Conservation (phyloP, 257 asterid genomes). For the Euphrasia confusa region DNA sequence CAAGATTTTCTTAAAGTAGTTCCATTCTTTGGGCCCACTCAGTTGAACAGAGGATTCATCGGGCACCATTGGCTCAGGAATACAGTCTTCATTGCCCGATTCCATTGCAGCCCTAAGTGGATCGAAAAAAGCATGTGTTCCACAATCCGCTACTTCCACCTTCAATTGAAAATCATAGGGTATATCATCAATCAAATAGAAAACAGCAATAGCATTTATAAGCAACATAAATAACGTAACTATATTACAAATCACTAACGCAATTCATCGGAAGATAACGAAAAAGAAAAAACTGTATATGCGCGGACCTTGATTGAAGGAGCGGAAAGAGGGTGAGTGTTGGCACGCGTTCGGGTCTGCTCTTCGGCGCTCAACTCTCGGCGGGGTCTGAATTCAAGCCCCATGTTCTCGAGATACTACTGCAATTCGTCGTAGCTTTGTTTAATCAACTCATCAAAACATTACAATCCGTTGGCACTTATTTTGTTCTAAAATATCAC, state of each 20-base stretch:
- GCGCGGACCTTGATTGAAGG: conserved; percentile 40
- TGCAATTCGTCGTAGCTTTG: too few relatives aligned
- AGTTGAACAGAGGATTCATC: conserved; percentile 26
- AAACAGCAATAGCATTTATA: too few relatives aligned
- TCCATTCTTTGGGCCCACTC: conserved; percentile 59
- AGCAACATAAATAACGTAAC: too few relatives aligned
- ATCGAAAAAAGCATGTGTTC: conserved; percentile 41
- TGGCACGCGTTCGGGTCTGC: conserved; percentile 36
- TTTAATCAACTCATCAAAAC: too few relatives aligned
- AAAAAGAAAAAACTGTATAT: conserved; percentile 1
- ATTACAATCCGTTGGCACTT: too few relatives aligned
- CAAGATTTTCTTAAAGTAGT: conserved; percentile 55
- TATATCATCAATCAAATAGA: conserved; percentile 17
- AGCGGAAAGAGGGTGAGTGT: conserved; percentile 56
- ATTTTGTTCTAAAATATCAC: too few relatives aligned
- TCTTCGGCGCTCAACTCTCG: conserved; percentile 47
- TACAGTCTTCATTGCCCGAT: conserved; percentile 11
- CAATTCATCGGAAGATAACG: neutral
- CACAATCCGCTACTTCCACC: conserved; percentile 39
- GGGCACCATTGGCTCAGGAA: conserved; percentile 22
- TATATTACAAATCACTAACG: too few relatives aligned
- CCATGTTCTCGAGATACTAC: conserved; percentile 33
- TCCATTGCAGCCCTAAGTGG: conserved; percentile 56
- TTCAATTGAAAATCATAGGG: conserved; percentile 22
- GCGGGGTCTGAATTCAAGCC: conserved; percentile 53